These are phyloP conservation scores for Aspergillus hiratsukae DNA, from an alignment of 2,329 filamentous ascomycete genomes.

Conservation along the genomic window DNA sequence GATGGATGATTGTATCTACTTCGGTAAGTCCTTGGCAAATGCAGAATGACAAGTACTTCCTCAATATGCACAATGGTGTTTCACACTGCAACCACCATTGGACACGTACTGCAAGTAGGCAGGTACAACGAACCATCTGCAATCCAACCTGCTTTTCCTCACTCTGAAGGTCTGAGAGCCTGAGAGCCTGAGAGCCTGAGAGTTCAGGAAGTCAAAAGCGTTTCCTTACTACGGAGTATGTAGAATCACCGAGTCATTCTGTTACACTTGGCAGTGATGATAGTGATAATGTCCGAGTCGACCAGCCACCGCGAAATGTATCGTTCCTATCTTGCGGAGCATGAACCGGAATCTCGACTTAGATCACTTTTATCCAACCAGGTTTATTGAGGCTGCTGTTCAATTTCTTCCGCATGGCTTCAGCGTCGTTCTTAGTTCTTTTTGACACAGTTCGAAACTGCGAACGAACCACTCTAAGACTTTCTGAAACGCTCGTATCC, in stretches of 20 bases:
- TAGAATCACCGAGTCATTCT: background rate
- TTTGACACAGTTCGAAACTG: background rate
- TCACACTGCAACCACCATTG: slow-evolving; percentile 10
- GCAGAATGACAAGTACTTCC: background rate
- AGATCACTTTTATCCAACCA: background rate
- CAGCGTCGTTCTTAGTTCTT: background rate
- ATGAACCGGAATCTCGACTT: background rate
- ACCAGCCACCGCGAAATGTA: background rate
- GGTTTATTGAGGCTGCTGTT: background rate
- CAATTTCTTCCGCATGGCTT: background rate
- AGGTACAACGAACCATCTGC: slow-evolving; percentile 3
- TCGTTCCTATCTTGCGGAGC: too few species aligned
- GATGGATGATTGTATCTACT: too few species aligned
- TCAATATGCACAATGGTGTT: slow-evolving; percentile 8
- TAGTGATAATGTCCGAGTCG: background rate
- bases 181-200: background rate
- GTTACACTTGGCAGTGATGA: background rate
- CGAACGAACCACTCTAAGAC: background rate
- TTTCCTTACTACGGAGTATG: background rate
- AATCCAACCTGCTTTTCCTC: slow-evolving; percentile 7
- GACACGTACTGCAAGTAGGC: background rate
- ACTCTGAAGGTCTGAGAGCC: background rate
- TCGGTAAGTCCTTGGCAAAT: background rate
- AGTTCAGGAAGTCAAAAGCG: background rate
- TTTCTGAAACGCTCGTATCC: background rate